Evolutionary conservation across 305 asterid genomes (phyloP).

Genomic region (Fraxinus angustifolia): DNA sequence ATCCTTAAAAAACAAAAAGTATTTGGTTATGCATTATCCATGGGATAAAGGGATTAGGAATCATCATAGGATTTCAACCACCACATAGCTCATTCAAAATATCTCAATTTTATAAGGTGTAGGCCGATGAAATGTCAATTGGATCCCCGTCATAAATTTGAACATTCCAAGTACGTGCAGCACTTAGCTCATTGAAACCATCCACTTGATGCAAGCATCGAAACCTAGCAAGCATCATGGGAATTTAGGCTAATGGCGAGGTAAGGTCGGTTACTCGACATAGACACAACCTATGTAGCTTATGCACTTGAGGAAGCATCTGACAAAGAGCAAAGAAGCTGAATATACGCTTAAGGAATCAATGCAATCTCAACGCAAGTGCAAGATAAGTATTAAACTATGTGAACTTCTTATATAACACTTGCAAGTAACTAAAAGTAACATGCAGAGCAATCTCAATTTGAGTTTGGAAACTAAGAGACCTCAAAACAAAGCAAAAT

Average conservation of each 20-base stretch:
- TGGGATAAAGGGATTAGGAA: neutral
- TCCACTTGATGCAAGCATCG: neutral
- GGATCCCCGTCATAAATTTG: neutral
- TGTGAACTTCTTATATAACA: neutral
- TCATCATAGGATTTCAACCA: neutral
- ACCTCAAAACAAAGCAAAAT: neutral
- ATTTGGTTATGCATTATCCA: neutral
- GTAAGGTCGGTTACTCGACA: neutral
- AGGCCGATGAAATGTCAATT: neutral
- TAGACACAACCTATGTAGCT: neutral
- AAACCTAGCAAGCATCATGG: neutral
- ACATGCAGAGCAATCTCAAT: neutral
- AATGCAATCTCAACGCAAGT: neutral
- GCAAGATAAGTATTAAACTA: neutral
- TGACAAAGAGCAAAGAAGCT: neutral
- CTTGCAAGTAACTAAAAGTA: neutral
- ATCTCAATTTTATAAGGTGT: neutral
- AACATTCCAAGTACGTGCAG: neutral
- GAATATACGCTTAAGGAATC: neutral
- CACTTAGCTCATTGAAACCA: neutral
- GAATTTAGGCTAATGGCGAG: neutral
- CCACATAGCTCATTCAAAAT: neutral
- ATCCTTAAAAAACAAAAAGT: neutral
- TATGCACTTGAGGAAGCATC: neutral
- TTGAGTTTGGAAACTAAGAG: neutral